Conservation (phyloP, 306 rosid genomes). For the Quercus engelmannii region DNA sequence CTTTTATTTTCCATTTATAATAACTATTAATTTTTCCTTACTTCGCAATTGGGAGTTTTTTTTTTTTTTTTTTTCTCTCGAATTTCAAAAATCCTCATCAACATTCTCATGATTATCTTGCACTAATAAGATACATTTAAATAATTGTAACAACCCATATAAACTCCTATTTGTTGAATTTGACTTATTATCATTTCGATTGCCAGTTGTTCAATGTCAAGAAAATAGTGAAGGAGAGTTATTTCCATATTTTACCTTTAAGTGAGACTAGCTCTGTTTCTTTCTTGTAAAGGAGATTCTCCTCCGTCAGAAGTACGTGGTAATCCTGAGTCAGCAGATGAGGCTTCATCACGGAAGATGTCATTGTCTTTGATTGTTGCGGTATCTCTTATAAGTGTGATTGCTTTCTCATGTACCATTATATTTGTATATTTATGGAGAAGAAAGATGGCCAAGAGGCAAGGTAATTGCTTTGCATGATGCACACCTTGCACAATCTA, state of each 20-base stretch:
- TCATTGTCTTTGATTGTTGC: not conserved
- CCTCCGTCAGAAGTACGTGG: not conserved
- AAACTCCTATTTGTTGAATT: not conserved
- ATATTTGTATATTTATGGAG: not conserved
- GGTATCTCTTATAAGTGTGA: not conserved
- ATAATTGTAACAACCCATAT: too few species aligned
- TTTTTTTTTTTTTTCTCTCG: too few species aligned
- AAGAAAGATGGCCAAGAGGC: not conserved
- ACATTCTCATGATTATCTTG: too few species aligned
- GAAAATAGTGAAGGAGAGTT: not conserved
- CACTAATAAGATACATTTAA: too few species aligned
- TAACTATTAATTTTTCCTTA: not conserved
- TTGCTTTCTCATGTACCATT: slow-evolving; percentile 2
- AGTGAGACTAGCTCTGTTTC: not conserved
- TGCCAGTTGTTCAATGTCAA: not conserved
- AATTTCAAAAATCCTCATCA: too few species aligned
- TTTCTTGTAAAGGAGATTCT: not conserved
- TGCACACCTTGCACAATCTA: not conserved
- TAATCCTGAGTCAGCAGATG: not conserved
- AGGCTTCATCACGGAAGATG: not conserved
- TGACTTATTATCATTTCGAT: not conserved
- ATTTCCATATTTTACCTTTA: not conserved
- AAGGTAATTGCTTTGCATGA: slow-evolving; percentile 14
- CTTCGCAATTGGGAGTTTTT: not conserved
- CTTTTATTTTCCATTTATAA: not conserved